Percentiles rank a stretch among this genome's conserved stretches.
phyloP scores from a whole-genome alignment of 2,329 filamentous ascomycete species.

The Sclerotinia trifoliorum region DNA sequence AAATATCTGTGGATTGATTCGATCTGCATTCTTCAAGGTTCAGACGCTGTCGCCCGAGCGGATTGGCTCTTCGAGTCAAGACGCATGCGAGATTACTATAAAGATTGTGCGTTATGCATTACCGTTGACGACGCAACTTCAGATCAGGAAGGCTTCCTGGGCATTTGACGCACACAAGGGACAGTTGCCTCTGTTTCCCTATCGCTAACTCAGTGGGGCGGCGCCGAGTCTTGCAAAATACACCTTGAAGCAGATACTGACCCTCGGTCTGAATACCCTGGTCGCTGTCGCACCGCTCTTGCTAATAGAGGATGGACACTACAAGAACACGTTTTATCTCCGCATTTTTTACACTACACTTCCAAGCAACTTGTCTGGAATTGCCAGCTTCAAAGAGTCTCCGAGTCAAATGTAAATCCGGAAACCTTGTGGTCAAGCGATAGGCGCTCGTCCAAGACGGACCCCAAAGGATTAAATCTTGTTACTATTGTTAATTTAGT shows the following conservation, averaged over 20 bases:
- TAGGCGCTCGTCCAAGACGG: background rate
- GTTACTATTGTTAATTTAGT: no score
- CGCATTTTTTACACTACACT: background rate
- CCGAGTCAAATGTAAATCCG: background rate
- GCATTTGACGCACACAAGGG: background rate
- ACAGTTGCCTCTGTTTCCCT: background rate
- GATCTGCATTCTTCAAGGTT: background rate
- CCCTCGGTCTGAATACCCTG: fast-evolving
- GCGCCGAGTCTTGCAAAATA: background rate
- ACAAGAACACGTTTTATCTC: background rate
- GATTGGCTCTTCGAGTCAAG: background rate
- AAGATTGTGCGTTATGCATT: background rate
- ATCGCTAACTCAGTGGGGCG: background rate
- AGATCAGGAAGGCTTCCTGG: background rate
- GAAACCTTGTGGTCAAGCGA: background rate
- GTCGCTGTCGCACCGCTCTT: background rate
- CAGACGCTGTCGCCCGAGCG: background rate
- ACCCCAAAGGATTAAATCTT: no score
- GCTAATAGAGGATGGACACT: background rate
- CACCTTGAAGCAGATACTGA: background rate
- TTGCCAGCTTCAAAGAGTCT: background rate
- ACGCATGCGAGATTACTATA: background rate
- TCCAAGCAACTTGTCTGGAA: background rate
- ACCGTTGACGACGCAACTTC: background rate
- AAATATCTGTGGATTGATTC: background rate